phyloP scores from a whole-genome alignment of 1,284 basidiomycete species.

The Trichosporon coremiiforme region DNA sequence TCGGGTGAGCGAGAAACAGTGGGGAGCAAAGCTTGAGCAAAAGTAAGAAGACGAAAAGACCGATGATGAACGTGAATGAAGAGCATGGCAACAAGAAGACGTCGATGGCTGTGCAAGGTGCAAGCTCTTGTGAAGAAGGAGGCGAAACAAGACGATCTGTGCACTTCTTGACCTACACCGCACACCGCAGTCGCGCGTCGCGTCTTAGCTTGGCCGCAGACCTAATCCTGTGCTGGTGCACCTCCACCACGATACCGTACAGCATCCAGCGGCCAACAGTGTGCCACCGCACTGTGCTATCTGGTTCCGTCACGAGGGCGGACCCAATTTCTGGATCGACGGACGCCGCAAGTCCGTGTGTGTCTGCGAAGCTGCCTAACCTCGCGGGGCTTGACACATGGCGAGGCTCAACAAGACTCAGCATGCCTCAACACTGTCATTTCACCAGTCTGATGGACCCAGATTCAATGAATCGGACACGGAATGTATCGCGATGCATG shows the following conservation, averaged over 20 bases:
- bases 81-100: not conserved
- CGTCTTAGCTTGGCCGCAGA: not conserved
- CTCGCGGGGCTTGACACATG: too few species aligned
- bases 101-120: slow-evolving; percentile 3
- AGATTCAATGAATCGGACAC: not conserved
- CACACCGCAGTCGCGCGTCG: not conserved
- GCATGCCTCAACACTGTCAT: too few species aligned
- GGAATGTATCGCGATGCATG: not conserved
- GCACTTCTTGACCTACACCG: not conserved
- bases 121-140: slow-evolving; percentile 6
- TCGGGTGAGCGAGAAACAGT: not conserved
- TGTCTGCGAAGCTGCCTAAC: too few species aligned
- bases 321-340: too few species aligned
- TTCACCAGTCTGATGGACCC: not conserved
- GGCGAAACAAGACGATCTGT: slow-evolving; percentile 5
- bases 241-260: not conserved
- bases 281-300: too few species aligned
- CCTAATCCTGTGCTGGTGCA: not conserved
- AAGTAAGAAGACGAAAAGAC: not conserved
- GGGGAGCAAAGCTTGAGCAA: too few species aligned
- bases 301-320: too few species aligned
- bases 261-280: not conserved
- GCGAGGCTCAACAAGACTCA: too few species aligned
- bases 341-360: too few species aligned
- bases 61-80: not conserved